Evolutionary conservation across 495 filamentous ascomycete genomes (phyloP), one percentile per base, ranked within the genome.

Genomic region (Aspergillus nanangensis): DNA sequence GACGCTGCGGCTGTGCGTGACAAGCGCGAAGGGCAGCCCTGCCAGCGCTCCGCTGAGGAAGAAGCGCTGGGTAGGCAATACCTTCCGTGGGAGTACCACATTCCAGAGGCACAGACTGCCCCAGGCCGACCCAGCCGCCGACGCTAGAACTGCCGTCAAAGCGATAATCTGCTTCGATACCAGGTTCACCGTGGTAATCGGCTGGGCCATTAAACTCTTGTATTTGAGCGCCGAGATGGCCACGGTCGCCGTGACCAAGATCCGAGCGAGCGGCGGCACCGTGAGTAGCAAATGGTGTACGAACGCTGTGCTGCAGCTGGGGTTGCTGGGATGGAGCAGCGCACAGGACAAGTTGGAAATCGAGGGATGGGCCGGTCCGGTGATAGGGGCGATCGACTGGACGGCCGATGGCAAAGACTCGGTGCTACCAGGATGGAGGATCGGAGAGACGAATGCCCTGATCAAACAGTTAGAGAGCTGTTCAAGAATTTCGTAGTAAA

Each of bases 81-180:
- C 74, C 0, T 75, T 70, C 17, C 84, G 76, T 0, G 93, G 90
- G 8, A 98, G 72, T 47, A 84, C 73, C 22, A 77, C 69, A 61
- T 92, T 86, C 68, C 95, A 86, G 57, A 95, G 76, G 67, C 93
- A 98, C 50, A 95, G 81, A 48, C 81, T 82, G 13, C 78, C 90
- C 93, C 93, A 98, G 27, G 80, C 74, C 0, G 89, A 89, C 20
- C 87, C 86, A 29, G 93, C 76, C 15, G 84, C 74, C 11, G 85
- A 83, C 2, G 90, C 89, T 9, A 91, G 69, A 48, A 93, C 89
- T 3, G 83, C 70, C 0, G 82, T 78, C 50, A 87, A 79, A 18
- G 81, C 78, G 38, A 95, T 77, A 14, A 87, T 82, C 2, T 61
- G 54, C 51, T 64, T 67, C 0, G 82, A 74, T 8, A 95, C 71